Percentiles rank a stretch among this genome's conserved stretches.
Conservation (phyloP, 1,139 yeast species). For the Kazachstania sp. region DNA sequence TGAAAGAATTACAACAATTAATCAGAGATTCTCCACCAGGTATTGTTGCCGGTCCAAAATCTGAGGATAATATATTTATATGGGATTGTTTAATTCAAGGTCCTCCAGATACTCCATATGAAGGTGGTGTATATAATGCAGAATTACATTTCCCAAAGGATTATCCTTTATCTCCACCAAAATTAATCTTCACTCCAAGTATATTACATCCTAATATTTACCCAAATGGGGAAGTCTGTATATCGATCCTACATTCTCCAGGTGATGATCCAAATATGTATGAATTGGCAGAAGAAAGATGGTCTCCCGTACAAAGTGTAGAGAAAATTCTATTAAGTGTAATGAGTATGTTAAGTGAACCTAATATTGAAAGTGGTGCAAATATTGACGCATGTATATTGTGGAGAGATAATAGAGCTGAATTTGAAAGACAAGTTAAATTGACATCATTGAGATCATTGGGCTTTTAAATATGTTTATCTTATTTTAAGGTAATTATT, state of each 20-base stretch:
- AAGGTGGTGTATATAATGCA: slow-evolving; percentile 89
- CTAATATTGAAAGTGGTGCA: slow-evolving; percentile 94
- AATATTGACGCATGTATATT: slow-evolving; percentile 92
- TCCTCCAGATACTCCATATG: slow-evolving; percentile 89
- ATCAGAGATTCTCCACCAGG: slow-evolving; percentile 89
- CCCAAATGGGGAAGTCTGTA: slow-evolving; percentile 91
- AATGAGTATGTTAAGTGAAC: slow-evolving; percentile 94
- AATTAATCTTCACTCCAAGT: slow-evolving; percentile 72
- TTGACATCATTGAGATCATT: slow-evolving; percentile 23
- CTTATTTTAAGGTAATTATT: background rate
- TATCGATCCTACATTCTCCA: slow-evolving; percentile 87
- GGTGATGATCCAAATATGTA: slow-evolving; percentile 97
- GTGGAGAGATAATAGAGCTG: slow-evolving; percentile 77
- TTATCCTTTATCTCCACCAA: slow-evolving; percentile 89
- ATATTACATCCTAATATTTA: slow-evolving; percentile 89
- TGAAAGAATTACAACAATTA: slow-evolving; percentile 84
- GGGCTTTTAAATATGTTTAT: slow-evolving; percentile 18
- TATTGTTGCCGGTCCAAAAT: slow-evolving; percentile 82
- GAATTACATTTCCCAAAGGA: slow-evolving; percentile 74
- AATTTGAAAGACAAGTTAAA: slow-evolving; percentile 55
- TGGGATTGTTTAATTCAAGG: slow-evolving; percentile 95
- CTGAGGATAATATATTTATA: slow-evolving; percentile 69
- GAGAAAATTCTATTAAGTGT: slow-evolving; percentile 90
- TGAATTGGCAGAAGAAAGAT: slow-evolving; percentile 89
- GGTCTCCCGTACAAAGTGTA: slow-evolving; percentile 97